Percentiles rank a stretch among this genome's conserved stretches.
phyloP scores from a whole-genome alignment of 805 yeast genomes.

The Kazachstania psychrophila region DNA sequence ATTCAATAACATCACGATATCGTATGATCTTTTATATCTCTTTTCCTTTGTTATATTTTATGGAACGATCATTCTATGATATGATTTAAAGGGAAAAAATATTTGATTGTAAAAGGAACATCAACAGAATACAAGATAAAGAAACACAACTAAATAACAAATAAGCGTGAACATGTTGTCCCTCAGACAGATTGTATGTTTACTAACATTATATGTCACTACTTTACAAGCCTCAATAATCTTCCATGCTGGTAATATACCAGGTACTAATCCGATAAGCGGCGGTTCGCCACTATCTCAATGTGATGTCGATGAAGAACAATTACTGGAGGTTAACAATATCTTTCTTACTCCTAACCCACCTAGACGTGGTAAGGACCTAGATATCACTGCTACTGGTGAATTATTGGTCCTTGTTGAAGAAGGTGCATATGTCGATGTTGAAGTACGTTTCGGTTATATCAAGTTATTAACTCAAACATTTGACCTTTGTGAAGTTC shows the following conservation, averaged over 20 bases:
- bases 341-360: slow-evolving; percentile 76
- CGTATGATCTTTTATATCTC: no score
- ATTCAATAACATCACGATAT: no score
- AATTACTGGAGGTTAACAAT: slow-evolving; percentile 50
- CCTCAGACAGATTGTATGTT: no score
- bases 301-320: slow-evolving; percentile 61
- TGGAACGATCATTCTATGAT: no score
- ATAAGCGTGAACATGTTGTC: no score
- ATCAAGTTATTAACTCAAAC: slow-evolving; percentile 81
- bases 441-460: slow-evolving; percentile 87
- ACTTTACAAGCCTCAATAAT: not conserved
- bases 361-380: slow-evolving; percentile 74
- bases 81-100: no score
- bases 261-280: slow-evolving; percentile 54
- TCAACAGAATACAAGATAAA: no score
- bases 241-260: not conserved
- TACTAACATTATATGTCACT: not conserved
- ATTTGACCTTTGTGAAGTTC: slow-evolving; percentile 86
- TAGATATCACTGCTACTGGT: slow-evolving; percentile 75
- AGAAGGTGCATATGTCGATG: slow-evolving; percentile 91
- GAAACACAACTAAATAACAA: no score
- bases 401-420: slow-evolving; percentile 42
- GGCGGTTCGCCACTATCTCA: slow-evolving; percentile 80
- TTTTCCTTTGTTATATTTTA: no score
- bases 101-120: no score